Percentiles rank a stretch among this genome's conserved stretches.
Evolutionary conservation across 495 filamentous ascomycete species (phyloP).

Genomic region (Hamigera avellanea): DNA sequence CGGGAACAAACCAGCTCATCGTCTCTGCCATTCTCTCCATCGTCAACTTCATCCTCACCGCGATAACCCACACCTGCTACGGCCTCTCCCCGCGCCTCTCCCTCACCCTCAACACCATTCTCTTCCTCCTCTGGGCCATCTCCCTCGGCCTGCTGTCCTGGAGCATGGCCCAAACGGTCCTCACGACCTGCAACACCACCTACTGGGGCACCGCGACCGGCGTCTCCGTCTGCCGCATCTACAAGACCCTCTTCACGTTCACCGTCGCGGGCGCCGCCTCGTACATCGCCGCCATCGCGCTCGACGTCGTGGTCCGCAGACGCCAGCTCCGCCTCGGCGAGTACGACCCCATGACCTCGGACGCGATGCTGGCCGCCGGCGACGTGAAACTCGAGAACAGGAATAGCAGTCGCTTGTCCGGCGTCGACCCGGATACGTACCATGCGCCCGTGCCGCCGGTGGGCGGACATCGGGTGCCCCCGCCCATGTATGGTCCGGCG

Average conservation of each 20-base stretch:
- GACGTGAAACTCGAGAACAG: slow-evolving; percentile 25
- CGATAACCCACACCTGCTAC: slow-evolving; percentile 42
- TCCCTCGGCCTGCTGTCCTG: slow-evolving; percentile 45
- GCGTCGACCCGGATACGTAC: background rate
- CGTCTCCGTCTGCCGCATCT: slow-evolving; percentile 49
- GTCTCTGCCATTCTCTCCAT: slow-evolving; percentile 44
- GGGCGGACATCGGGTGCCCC: background rate
- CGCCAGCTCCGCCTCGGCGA: slow-evolving; percentile 32
- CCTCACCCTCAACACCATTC: slow-evolving; percentile 36
- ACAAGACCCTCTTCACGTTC: slow-evolving; percentile 59
- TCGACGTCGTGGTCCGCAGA: slow-evolving; percentile 39
- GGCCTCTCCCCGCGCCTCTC: slow-evolving; percentile 47
- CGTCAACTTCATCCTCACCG: slow-evolving; percentile 38
- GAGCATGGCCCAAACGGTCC: slow-evolving; percentile 44
- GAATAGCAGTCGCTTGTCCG: slow-evolving; percentile 9
- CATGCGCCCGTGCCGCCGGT: background rate
- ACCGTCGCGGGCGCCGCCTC: slow-evolving; percentile 36
- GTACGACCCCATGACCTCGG: slow-evolving; percentile 29
- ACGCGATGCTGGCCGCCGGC: slow-evolving; percentile 1
- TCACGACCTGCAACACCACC: slow-evolving; percentile 39
- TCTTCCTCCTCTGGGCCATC: slow-evolving; percentile 45
- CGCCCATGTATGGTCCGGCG: slow-evolving; percentile 2
- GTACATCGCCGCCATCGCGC: slow-evolving; percentile 33
- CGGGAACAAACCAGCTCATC: slow-evolving; percentile 33
- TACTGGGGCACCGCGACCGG: slow-evolving; percentile 48